Conservation (phyloP, 805 yeast species). For the Metschnikowia picachoensis region DNA sequence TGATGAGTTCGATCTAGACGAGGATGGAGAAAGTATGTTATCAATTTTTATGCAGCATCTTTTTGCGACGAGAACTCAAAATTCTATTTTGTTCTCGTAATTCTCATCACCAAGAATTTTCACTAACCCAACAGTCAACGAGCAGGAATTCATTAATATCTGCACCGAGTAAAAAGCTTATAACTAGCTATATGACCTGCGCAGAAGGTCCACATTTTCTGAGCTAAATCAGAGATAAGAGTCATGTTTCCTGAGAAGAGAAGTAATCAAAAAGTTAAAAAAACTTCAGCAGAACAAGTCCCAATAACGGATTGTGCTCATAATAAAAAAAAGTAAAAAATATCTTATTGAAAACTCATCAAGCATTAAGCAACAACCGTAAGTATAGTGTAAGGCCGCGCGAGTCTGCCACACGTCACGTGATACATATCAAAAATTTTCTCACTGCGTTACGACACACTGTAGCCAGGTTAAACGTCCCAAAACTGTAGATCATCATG, state of each 20-base stretch:
- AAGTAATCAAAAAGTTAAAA: no score
- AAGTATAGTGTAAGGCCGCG: not conserved
- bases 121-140: slow-evolving; percentile 53
- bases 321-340: no score
- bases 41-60: not conserved
- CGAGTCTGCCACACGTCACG: slow-evolving; percentile 3
- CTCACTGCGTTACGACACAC: not conserved
- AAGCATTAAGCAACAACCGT: no score
- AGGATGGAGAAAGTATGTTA: slow-evolving; percentile 77
- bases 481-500: slow-evolving; percentile 17
- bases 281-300: not conserved
- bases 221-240: no score
- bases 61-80: no score
- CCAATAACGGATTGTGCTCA: no score
- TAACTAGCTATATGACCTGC: no score
- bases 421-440: slow-evolving; percentile 9
- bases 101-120: not conserved
- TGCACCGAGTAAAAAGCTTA: slow-evolving; percentile 55
- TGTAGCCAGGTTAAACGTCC: no score
- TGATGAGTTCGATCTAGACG: slow-evolving; percentile 93
- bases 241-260: no score
- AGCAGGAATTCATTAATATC: slow-evolving; percentile 84
- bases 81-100: not conserved
- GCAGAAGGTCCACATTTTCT: no score
- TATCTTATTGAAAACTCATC: no score